A percentile compares a stretch with the other conserved stretches of the same genome.
phyloP scores from a whole-genome alignment of 2,329 filamentous ascomycete species.

The Penicillium occitanis region DNA sequence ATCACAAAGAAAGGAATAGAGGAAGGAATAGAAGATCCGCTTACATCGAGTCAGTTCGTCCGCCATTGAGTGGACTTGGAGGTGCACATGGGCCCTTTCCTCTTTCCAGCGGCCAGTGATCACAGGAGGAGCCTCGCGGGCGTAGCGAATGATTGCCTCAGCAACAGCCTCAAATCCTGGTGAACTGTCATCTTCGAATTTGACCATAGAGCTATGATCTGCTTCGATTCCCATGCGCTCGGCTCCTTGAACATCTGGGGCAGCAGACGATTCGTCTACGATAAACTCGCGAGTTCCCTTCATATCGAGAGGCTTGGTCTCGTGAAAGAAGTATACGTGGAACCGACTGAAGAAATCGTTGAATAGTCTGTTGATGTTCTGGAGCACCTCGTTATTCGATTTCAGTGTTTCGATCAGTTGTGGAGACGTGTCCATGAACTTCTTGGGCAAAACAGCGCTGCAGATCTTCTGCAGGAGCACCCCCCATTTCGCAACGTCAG shows the following conservation, averaged over 20 bases:
- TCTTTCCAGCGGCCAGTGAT: constrained; percentile 60
- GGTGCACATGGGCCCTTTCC: constrained; percentile 49
- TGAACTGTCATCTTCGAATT: constrained; percentile 63
- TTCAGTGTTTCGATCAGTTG: constrained; percentile 70
- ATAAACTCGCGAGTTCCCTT: constrained; percentile 63
- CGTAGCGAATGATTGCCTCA: constrained; percentile 49
- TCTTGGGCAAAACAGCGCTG: constrained; percentile 63
- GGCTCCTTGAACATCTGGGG: constrained; percentile 67
- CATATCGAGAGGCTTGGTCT: constrained; percentile 69
- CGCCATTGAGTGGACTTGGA: constrained; percentile 39
- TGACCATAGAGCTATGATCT: constrained; percentile 70
- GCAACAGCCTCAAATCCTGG: constrained; percentile 63
- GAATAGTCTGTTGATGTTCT: constrained; percentile 73
- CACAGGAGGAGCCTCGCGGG: constrained; percentile 54
- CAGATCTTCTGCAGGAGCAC: constrained; percentile 67
- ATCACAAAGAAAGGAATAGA: not conserved
- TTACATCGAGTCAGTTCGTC: constrained; percentile 40
- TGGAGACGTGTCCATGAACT: constrained; percentile 65
- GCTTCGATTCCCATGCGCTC: constrained; percentile 73
- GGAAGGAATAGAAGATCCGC: constrained; percentile 1
- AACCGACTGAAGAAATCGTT: constrained; percentile 69
- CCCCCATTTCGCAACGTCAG: constrained; percentile 68
- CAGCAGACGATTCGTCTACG: constrained; percentile 69
- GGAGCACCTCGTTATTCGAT: constrained; percentile 69
- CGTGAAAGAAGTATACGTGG: constrained; percentile 73